A percentile compares a stretch with the other conserved stretches of the same genome.
phyloP scores from a whole-genome alignment of 2,329 filamentous ascomycete species.

The Leptoxyphium fumago region DNA sequence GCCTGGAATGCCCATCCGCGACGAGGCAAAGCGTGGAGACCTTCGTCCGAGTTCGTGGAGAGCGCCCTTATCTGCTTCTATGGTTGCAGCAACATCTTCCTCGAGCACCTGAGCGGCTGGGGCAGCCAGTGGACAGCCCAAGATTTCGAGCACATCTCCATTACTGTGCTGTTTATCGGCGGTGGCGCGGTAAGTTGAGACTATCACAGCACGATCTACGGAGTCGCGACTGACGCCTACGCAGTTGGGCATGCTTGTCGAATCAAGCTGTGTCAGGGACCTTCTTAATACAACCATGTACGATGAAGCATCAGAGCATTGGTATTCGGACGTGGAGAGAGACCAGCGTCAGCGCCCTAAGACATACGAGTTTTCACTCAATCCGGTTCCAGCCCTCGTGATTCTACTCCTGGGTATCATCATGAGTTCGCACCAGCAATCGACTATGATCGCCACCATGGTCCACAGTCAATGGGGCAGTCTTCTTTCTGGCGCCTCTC shows the following conservation, averaged over 20 bases:
- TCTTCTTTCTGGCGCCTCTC: conserved; percentile 61
- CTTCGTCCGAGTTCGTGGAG: conserved; percentile 73
- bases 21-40: conserved; percentile 34
- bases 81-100: conserved; percentile 71
- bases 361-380: conserved; percentile 43
- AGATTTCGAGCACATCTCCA: conserved; percentile 79
- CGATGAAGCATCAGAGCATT: not conserved
- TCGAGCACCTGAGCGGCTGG: conserved; percentile 67
- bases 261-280: conserved; percentile 40
- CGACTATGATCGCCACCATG: conserved; percentile 69
- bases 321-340: not conserved
- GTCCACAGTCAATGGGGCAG: conserved; percentile 85
- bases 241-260: conserved; percentile 8
- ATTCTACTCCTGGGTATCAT: conserved; percentile 75
- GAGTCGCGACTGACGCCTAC: not conserved
- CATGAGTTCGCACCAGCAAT: conserved; percentile 82
- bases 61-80: conserved; percentile 77
- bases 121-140: conserved; percentile 55
- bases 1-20: conserved; percentile 63
- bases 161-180: conserved; percentile 80
- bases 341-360: not conserved
- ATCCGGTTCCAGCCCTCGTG: conserved; percentile 70
- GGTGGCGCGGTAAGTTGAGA: conserved; percentile 49
- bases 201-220: not conserved
- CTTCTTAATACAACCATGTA: conserved; percentile 32